Percentiles rank a stretch among this genome's conserved stretches.
These are phyloP conservation scores for Aspergillus cavernicola DNA, from an alignment of 495 filamentous ascomycete species.

Conservation along the genomic window DNA sequence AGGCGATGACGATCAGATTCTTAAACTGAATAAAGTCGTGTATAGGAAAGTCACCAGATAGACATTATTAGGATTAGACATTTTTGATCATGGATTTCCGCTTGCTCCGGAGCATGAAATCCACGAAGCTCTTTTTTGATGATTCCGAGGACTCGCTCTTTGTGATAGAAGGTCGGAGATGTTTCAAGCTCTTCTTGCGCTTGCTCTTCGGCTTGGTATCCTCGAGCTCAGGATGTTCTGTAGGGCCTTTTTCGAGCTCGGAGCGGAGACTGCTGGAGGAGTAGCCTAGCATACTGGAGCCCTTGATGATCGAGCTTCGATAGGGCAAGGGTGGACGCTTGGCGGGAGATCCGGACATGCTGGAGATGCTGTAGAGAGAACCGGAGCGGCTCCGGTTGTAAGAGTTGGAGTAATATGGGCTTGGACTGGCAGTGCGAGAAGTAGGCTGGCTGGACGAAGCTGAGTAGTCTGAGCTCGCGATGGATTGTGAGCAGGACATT, in stretches of 20 bases:
- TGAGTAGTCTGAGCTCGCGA: slow-evolving; percentile 17
- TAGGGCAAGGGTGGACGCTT: slow-evolving; percentile 26
- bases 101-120: slow-evolving; percentile 32
- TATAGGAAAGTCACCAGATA: too few relatives aligned
- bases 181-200: slow-evolving; percentile 22
- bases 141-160: slow-evolving; percentile 16
- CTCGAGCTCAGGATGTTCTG: not conserved
- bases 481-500: slow-evolving; percentile 22
- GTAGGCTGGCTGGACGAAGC: slow-evolving; percentile 20
- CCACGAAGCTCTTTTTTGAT: slow-evolving; percentile 33
- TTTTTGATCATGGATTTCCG: slow-evolving; percentile 22
- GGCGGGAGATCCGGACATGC: slow-evolving; percentile 5
- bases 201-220: slow-evolving; percentile 11
- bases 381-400: slow-evolving; percentile 24
- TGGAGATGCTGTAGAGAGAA: slow-evolving; percentile 28
- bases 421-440: slow-evolving; percentile 22
- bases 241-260: slow-evolving; percentile 54
- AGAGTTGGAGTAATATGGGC: slow-evolving; percentile 14
- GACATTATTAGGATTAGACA: slow-evolving; percentile 25
- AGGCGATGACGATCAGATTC: too few relatives aligned
- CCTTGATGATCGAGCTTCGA: slow-evolving; percentile 29
- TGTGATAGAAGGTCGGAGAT: slow-evolving; percentile 1
- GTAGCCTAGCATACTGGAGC: slow-evolving; percentile 63
- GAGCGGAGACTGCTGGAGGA: slow-evolving; percentile 60
- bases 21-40: too few relatives aligned